Evolutionary conservation across 495 filamentous ascomycete genomes (phyloP).

Genomic region (Acidomyces sp.): DNA sequence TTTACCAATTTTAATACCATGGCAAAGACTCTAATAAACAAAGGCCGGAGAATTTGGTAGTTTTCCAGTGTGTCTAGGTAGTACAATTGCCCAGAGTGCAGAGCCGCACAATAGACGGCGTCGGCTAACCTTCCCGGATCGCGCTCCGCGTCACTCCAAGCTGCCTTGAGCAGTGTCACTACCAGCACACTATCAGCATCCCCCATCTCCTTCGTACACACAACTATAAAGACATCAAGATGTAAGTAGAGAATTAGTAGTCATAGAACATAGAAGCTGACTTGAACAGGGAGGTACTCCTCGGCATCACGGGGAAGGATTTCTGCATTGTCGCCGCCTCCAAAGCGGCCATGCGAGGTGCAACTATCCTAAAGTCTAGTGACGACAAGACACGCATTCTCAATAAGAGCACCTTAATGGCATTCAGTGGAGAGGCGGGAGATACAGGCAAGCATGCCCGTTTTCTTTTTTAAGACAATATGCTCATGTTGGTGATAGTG

Average conservation of each 20-base stretch:
- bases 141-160: not conserved
- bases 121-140: not conserved
- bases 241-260: not conserved
- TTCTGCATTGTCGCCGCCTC: constrained; percentile 95
- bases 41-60: no score
- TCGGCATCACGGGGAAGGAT: constrained; percentile 97
- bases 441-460: constrained; percentile 60
- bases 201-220: not conserved
- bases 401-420: constrained; percentile 89
- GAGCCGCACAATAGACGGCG: no score
- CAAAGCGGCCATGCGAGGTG: constrained; percentile 93
- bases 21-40: no score
- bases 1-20: no score
- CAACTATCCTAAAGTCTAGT: constrained; percentile 85
- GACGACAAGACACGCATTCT: constrained; percentile 91
- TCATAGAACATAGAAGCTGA: not conserved
- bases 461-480: not conserved
- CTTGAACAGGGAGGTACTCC: constrained; percentile 74
- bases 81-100: no score
- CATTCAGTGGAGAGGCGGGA: constrained; percentile 91
- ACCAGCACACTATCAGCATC: not conserved
- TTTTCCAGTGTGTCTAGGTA: no score
- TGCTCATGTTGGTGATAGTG: constrained; percentile 41
- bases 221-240: not conserved
- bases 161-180: not conserved